Evolutionary conservation across 2,329 filamentous ascomycete genomes (phyloP).

Genomic region (Trichoderma atroviride): DNA sequence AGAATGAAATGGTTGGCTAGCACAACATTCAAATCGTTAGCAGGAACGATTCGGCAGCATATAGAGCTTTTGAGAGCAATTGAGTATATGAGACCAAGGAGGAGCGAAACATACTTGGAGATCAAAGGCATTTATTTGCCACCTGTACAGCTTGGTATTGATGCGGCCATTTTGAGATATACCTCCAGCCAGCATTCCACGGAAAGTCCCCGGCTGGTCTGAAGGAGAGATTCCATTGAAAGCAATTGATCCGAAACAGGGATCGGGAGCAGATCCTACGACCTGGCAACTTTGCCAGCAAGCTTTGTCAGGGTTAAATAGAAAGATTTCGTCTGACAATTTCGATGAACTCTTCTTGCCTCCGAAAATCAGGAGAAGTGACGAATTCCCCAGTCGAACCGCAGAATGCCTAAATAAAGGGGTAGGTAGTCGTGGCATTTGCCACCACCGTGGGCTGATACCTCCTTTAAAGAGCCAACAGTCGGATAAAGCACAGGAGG

Average conservation of each 20-base stretch:
- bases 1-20: slow-evolving; percentile 37
- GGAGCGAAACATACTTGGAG: slow-evolving; percentile 40
- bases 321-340: slow-evolving; percentile 54
- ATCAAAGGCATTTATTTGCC: slow-evolving; percentile 55
- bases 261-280: slow-evolving; percentile 39
- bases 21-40: neutral
- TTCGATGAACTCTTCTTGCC: slow-evolving; percentile 57
- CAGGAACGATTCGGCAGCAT: neutral
- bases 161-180: slow-evolving; percentile 67
- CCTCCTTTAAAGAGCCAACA: slow-evolving; percentile 71
- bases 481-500: slow-evolving; percentile 67
- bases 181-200: slow-evolving; percentile 72
- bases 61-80: neutral
- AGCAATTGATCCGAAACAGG: slow-evolving; percentile 50
- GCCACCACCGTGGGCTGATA: slow-evolving; percentile 60
- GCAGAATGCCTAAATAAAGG: slow-evolving; percentile 76
- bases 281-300: slow-evolving; percentile 53
- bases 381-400: slow-evolving; percentile 53
- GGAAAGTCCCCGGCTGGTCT: slow-evolving; percentile 39
- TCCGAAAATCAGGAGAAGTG: slow-evolving; percentile 60
- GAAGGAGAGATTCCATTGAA: slow-evolving; percentile 34
- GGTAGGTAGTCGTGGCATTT: slow-evolving; percentile 65
- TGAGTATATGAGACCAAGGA: neutral
- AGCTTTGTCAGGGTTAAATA: slow-evolving; percentile 50
- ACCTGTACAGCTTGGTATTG: slow-evolving; percentile 64